Conservation (phyloP, 78 protist genomes). For the Isochrysis galbana region DNA sequence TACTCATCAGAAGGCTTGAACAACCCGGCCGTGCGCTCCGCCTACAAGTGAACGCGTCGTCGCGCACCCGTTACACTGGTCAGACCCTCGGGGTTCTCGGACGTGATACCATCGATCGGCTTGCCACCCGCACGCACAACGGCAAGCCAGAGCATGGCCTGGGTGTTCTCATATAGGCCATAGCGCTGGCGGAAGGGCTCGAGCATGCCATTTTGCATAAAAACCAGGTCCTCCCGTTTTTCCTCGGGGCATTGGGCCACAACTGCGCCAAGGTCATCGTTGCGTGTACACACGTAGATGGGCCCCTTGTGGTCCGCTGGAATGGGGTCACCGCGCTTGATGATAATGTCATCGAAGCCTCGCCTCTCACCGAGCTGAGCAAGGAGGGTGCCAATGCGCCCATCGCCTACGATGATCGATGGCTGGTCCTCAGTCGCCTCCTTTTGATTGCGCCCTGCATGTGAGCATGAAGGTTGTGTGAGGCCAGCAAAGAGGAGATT, state of each 20-base stretch:
- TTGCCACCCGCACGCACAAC: not conserved
- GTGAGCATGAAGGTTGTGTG: too few relatives aligned
- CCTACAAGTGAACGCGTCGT: not conserved
- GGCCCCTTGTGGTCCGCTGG: not conserved
- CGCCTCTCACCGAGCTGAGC: not conserved
- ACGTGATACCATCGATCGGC: not conserved
- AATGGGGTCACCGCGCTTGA: not conserved
- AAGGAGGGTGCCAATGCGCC: not conserved
- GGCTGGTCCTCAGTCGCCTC: not conserved
- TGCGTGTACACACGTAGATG: not conserved
- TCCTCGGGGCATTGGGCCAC: not conserved
- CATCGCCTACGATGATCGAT: not conserved
- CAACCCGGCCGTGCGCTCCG: not conserved
- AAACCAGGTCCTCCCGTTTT: not conserved
- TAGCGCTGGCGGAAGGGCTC: not conserved
- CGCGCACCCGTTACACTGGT: not conserved
- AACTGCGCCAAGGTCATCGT: not conserved
- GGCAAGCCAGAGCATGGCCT: conserved; percentile 3
- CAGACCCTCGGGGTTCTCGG: not conserved
- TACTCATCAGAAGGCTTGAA: not conserved
- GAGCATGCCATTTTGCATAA: not conserved
- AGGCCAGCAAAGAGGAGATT: too few relatives aligned
- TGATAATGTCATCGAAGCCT: not conserved
- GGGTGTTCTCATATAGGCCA: not conserved
- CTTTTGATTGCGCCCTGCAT: too few relatives aligned